Evolutionary conservation across 345 rosid species (phyloP).

Genomic region (Euphorbia lathyris): DNA sequence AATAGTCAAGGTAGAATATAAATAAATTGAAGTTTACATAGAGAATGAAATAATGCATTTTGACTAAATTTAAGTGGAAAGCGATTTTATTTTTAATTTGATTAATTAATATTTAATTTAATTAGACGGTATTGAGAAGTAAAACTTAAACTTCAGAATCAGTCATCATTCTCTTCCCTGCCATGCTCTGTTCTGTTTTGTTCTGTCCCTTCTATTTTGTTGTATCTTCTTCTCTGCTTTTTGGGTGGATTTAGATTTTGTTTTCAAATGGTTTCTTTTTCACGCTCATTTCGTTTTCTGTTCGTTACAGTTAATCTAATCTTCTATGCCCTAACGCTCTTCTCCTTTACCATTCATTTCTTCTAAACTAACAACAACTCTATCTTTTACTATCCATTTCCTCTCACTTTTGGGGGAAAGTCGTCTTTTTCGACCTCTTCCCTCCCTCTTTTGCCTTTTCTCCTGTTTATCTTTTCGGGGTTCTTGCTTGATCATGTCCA

Average conservation of each 20-base stretch:
- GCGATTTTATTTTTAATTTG: too few relatives aligned
- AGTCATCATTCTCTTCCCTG: not conserved
- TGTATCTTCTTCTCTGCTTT: not conserved
- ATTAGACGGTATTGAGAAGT: not conserved
- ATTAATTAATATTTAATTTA: too few relatives aligned
- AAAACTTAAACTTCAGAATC: too few relatives aligned
- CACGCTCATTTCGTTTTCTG: slow-evolving; percentile 11
- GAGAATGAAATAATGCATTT: too few relatives aligned
- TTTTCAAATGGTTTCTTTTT: slow-evolving; percentile 16
- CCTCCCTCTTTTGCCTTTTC: not conserved
- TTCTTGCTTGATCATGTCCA: slow-evolving; percentile 8
- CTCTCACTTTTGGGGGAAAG: slow-evolving; percentile 2
- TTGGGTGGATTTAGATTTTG: not conserved
- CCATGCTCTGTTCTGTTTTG: not conserved
- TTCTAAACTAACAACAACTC: not conserved
- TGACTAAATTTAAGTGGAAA: too few relatives aligned
- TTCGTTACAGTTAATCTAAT: slow-evolving; percentile 13
- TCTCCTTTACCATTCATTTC: slow-evolving; percentile 6
- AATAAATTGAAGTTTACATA: too few relatives aligned
- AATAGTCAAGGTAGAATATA: too few relatives aligned
- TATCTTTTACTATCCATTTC: not conserved
- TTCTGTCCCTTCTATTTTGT: not conserved
- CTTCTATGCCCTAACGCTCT: slow-evolving; percentile 4
- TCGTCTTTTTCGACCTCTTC: not conserved
- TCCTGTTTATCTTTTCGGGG: not conserved